A percentile compares a stretch with the other conserved stretches of the same genome.
Conservation (phyloP, 768 basidiomycete species). For the Cystofilobasidium bisporidii region DNA sequence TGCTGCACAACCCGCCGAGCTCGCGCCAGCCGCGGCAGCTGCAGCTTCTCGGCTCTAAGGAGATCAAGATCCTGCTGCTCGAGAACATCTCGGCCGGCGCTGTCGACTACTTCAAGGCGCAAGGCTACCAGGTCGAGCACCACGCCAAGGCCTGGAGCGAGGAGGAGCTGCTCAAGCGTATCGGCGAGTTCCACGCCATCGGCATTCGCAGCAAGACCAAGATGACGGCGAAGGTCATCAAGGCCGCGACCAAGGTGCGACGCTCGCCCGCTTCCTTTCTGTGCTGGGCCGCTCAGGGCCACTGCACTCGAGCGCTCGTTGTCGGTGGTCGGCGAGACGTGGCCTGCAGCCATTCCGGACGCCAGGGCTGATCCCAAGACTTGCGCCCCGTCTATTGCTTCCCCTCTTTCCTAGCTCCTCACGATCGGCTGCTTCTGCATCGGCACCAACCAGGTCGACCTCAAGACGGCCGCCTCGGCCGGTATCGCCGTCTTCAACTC, state of each 20-base stretch:
- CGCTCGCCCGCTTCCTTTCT: too few relatives aligned
- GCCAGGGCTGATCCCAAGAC: not conserved
- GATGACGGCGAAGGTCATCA: slow-evolving; percentile 80
- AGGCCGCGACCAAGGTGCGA: slow-evolving; percentile 71
- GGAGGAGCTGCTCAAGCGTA: slow-evolving; percentile 71
- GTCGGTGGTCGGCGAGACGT: not conserved
- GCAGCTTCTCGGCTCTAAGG: slow-evolving; percentile 49
- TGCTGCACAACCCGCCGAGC: slow-evolving; percentile 23
- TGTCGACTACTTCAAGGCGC: slow-evolving; percentile 61
- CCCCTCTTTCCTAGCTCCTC: slow-evolving; percentile 54
- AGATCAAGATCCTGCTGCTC: slow-evolving; percentile 69
- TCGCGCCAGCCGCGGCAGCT: slow-evolving; percentile 25
- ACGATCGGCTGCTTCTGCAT: slow-evolving; percentile 99
- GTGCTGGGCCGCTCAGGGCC: too few relatives aligned
- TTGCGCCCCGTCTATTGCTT: not conserved
- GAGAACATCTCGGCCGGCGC: slow-evolving; percentile 95
- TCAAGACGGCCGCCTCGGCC: slow-evolving; percentile 64
- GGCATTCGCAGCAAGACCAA: slow-evolving; percentile 98
- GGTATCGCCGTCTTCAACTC: slow-evolving; percentile 99
- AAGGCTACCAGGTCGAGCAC: slow-evolving; percentile 90
- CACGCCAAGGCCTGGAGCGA: slow-evolving; percentile 75
- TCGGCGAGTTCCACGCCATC: slow-evolving; percentile 78
- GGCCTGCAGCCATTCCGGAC: too few relatives aligned
- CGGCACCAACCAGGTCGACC: slow-evolving; percentile 95
- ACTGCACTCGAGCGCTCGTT: not conserved